Evolutionary conservation across 176 grass and related monocot species (phyloP).

Genomic region (barley (Hordeum vulgare)): MorexV3_pseudomolecules_assembly NC_058518.1:398680297-398680796

Average conservation of each 20-base stretch:
- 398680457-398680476: conserved; percentile 88
- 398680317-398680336: conserved; percentile 70
- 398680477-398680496: conserved; percentile 92
- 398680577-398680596: conserved; percentile 85
- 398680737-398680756: background rate
- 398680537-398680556: conserved; percentile 65
- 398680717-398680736: background rate
- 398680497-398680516: conserved; percentile 91
- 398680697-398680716: conserved; percentile 24
- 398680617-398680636: conserved; percentile 84
- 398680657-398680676: conserved; percentile 79
- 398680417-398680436: conserved; percentile 89
- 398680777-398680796: background rate
- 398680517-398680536: conserved; percentile 85
- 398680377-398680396: conserved; percentile 95
- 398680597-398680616: conserved; percentile 85
- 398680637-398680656: conserved; percentile 95
- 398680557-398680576: conserved; percentile 98
- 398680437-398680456: conserved; percentile 93
- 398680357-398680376: conserved; percentile 84
- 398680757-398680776: background rate
- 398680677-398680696: conserved; percentile 84
- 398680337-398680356: conserved; percentile 84
- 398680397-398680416: conserved; percentile 87
- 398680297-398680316: conserved; percentile 84